phyloP scores from a whole-genome alignment of 2,329 filamentous ascomycete species.

The Monosporascus sp. region DNA sequence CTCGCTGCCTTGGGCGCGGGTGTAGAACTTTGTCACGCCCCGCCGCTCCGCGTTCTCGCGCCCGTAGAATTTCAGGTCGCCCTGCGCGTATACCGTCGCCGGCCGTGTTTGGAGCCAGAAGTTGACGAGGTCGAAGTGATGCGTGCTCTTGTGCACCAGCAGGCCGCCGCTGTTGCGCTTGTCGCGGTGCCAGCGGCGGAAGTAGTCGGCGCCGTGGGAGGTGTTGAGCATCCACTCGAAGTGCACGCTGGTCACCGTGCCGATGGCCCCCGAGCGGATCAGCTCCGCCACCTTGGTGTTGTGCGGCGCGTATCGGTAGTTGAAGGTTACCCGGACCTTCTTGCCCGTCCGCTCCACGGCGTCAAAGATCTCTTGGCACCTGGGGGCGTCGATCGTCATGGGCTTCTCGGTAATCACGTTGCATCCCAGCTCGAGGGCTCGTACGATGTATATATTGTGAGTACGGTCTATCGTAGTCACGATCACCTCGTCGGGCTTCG shows the following conservation, averaged over 20 bases:
- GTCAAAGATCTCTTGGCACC: constrained; percentile 49
- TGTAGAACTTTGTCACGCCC: constrained; percentile 46
- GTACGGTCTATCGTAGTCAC: constrained; percentile 59
- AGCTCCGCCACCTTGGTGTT: constrained; percentile 56
- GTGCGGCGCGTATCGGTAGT: constrained; percentile 62
- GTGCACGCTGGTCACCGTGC: constrained; percentile 51
- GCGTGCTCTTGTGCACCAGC: constrained; percentile 57
- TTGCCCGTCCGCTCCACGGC: constrained; percentile 45
- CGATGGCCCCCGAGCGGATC: constrained; percentile 49
- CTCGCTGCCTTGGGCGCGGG: constrained; percentile 44
- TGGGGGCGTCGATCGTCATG: constrained; percentile 56
- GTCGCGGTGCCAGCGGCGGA: constrained; percentile 59
- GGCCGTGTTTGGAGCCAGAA: constrained; percentile 56
- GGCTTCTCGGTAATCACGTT: constrained; percentile 60
- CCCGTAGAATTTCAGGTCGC: constrained; percentile 56
- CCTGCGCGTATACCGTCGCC: constrained; percentile 51
- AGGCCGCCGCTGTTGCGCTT: constrained; percentile 55
- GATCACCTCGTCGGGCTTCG: constrained; percentile 55
- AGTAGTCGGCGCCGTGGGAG: constrained; percentile 57
- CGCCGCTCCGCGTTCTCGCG: constrained; percentile 54
- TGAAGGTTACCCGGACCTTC: constrained; percentile 55
- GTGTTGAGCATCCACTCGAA: constrained; percentile 62
- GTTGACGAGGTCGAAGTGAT: constrained; percentile 60
- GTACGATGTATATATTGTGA: constrained; percentile 55
- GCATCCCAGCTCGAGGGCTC: constrained; percentile 53